A percentile compares a stretch with the other conserved stretches of the same genome.
phyloP scores from a whole-genome alignment of 192 early-diverging fungal genomes.

The Ramicandelaber brevisporus region DNA sequence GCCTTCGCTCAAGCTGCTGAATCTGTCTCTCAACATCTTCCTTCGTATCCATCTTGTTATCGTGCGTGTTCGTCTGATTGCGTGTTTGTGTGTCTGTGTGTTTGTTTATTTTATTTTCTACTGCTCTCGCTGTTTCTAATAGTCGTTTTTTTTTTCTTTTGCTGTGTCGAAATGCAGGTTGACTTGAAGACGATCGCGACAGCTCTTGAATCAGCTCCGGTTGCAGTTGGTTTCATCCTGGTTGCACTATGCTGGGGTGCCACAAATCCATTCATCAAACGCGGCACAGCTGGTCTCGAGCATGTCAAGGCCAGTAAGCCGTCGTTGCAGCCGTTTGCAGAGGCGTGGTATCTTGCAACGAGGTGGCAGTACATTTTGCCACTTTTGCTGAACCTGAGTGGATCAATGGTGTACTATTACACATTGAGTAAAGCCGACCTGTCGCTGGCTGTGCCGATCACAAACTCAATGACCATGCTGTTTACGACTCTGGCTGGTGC shows the following conservation, averaged over 20 bases:
- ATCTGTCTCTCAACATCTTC: too few species aligned
- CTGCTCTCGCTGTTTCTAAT: too few species aligned
- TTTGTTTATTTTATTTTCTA: too few species aligned
- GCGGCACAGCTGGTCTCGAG: slow-evolving; percentile 59
- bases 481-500: slow-evolving; percentile 59
- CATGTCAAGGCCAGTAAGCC: slow-evolving; percentile 26
- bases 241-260: slow-evolving; percentile 85
- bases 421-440: slow-evolving; percentile 61
- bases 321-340: slow-evolving; percentile 27
- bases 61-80: too few species aligned
- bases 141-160: too few species aligned
- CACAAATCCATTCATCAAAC: slow-evolving; percentile 91
- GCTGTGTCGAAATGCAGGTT: too few species aligned
- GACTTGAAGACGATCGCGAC: too few species aligned
- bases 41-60: too few species aligned
- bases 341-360: slow-evolving; percentile 49
- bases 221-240: slow-evolving; percentile 19
- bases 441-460: slow-evolving; percentile 74
- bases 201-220: too few species aligned
- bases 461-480: slow-evolving; percentile 72
- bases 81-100: too few species aligned
- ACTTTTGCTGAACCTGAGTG: slow-evolving; percentile 66
- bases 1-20: too few species aligned
- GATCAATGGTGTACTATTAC: slow-evolving; percentile 81
- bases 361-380: slow-evolving; percentile 82